A percentile compares a stretch with the other conserved stretches of the same genome.
These are phyloP conservation scores for Fusarium fracticaudum DNA, from an alignment of 2,329 filamentous ascomycete species.

Conservation along the genomic window DNA sequence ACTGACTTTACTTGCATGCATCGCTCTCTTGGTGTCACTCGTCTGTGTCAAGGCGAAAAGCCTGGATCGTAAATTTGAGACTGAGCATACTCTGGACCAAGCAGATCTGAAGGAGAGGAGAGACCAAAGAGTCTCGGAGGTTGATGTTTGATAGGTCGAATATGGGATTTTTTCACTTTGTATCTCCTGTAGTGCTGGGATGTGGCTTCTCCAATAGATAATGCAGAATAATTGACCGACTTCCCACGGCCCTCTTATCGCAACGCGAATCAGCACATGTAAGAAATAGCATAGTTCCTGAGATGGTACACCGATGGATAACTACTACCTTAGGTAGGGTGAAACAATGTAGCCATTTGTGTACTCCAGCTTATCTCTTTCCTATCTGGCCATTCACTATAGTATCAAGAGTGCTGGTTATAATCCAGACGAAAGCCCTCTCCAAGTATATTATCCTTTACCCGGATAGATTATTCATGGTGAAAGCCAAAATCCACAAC, in stretches of 20 bases:
- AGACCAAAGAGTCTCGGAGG: neutral
- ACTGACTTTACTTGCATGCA: slow-evolving; percentile 44
- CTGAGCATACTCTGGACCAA: slow-evolving; percentile 28
- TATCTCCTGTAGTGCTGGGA: neutral
- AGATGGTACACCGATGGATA: neutral
- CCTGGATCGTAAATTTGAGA: slow-evolving; percentile 37
- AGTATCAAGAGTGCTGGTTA: neutral
- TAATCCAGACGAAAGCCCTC: neutral
- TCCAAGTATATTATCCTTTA: neutral
- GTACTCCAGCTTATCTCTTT: neutral
- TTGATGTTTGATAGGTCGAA: slow-evolving; percentile 15
- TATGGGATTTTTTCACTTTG: neutral
- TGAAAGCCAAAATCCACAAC: neutral
- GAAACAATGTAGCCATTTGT: neutral
- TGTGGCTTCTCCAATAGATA: neutral
- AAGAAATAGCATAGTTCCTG: neutral
- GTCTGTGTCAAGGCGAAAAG: slow-evolving; percentile 30
- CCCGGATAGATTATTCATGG: neutral
- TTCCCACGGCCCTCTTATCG: neutral
- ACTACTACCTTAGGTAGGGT: too few relatives aligned
- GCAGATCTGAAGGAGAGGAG: neutral
- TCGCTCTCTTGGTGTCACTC: slow-evolving; percentile 32
- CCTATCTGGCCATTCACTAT: neutral
- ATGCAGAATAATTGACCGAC: neutral
- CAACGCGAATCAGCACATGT: neutral